A percentile compares a stretch with the other conserved stretches of the same genome.
Evolutionary conservation across 768 basidiomycete genomes (phyloP).

Genomic region (Suillus subluteus): DNA sequence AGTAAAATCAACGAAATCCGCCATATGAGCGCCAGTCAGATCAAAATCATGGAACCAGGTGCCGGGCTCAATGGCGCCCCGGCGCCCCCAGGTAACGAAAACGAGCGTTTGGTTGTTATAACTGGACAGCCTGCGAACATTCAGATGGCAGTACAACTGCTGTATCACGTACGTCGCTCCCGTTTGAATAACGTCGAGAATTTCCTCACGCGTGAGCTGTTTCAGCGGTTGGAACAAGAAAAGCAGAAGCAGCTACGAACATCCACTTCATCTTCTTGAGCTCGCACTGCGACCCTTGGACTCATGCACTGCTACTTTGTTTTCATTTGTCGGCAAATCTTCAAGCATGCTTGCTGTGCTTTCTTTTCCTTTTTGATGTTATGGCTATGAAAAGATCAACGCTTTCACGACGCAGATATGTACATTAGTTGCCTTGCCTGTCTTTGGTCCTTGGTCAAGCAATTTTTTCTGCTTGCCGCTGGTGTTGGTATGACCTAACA

Average conservation of each 20-base stretch:
- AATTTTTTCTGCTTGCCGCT: constrained; percentile 7
- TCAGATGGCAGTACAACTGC: constrained; percentile 91
- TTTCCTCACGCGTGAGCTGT: constrained; percentile 15
- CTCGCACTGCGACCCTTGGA: neutral
- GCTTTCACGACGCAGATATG: constrained; percentile 6
- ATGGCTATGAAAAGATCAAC: neutral
- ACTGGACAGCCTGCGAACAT: constrained; percentile 95
- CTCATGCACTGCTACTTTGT: constrained; percentile 1
- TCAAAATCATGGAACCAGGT: constrained; percentile 98
- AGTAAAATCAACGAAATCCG: constrained; percentile 99
- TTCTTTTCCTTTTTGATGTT: constrained; percentile 1
- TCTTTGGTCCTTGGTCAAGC: constrained; percentile 7
- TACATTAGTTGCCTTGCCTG: constrained; percentile 6
- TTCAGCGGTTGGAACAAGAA: constrained; percentile 83
- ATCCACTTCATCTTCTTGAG: constrained; percentile 35
- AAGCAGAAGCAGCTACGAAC: constrained; percentile 78
- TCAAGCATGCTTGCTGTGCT: constrained; percentile 2
- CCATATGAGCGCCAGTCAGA: constrained; percentile 92
- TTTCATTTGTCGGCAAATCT: neutral
- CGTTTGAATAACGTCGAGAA: constrained; percentile 2
- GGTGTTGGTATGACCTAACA: constrained; percentile 2
- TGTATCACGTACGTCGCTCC: constrained; percentile 72
- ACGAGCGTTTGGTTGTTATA: constrained; percentile 93
- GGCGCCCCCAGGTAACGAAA: constrained; percentile 73
- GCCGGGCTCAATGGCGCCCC: constrained; percentile 76